phyloP scores from a whole-genome alignment of 139 green algal species.

The Asterochloris erici region DNA sequence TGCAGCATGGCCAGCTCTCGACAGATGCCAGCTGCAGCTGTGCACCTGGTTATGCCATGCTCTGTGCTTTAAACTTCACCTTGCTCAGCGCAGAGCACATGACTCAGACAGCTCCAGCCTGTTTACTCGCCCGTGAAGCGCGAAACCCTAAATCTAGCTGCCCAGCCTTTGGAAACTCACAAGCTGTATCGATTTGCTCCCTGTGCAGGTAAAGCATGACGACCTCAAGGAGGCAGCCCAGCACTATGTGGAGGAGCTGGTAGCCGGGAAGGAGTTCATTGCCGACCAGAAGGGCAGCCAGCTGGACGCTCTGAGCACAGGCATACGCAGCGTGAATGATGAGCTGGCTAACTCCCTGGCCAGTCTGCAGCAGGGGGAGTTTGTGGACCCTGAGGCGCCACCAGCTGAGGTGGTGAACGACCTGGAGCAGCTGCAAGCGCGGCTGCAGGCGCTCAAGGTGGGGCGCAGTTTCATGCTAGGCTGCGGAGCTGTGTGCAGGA shows the following conservation, averaged over 20 bases:
- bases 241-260: constrained; percentile 49
- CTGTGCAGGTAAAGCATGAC: constrained; percentile 42
- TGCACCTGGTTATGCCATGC: too few relatives aligned
- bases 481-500: too few relatives aligned
- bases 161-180: not conserved
- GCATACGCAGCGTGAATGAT: constrained; percentile 54
- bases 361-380: constrained; percentile 34
- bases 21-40: too few relatives aligned
- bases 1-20: too few relatives aligned
- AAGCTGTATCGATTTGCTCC: too few relatives aligned
- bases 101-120: too few relatives aligned
- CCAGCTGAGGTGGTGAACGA: constrained; percentile 24
- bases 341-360: constrained; percentile 43
- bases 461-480: too few relatives aligned
- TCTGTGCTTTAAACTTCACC: too few relatives aligned
- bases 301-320: constrained; percentile 44
- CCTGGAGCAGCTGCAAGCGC: constrained; percentile 28
- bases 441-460: constrained; percentile 16
- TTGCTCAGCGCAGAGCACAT: too few relatives aligned
- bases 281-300: constrained; percentile 63
- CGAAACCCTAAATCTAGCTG: too few relatives aligned
- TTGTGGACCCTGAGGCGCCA: constrained; percentile 26
- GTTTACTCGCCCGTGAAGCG: too few relatives aligned
- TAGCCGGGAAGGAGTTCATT: constrained; percentile 62
- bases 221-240: constrained; percentile 61